phyloP scores from a whole-genome alignment of 768 basidiomycete genomes.

The Termitomyces eurrhizus region DNA sequence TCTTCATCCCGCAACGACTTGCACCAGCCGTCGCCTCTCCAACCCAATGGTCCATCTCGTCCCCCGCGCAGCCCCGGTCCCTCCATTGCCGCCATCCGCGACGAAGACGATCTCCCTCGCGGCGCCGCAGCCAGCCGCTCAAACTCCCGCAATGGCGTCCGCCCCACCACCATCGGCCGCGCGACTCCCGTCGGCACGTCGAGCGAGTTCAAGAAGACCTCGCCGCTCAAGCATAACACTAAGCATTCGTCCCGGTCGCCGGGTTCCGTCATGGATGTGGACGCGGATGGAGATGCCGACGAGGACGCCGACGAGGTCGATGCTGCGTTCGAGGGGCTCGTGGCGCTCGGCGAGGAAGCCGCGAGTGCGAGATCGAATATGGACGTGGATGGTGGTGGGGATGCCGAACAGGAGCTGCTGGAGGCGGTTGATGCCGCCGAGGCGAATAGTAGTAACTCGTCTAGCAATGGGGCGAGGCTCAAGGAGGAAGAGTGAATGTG shows the following conservation, averaged over 20 bases:
- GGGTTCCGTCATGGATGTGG: constrained; percentile 20
- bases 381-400: constrained; percentile 21
- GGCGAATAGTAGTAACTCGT: constrained; percentile 33
- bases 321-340: constrained; percentile 20
- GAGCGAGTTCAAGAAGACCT: background rate
- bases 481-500: constrained; percentile 17
- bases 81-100: background rate
- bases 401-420: constrained; percentile 44
- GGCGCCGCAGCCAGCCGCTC: constrained; percentile 4
- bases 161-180: background rate
- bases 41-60: constrained; percentile 3
- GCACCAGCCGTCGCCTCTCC: constrained; percentile 2
- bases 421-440: constrained; percentile 51
- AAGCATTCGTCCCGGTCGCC: constrained; percentile 13
- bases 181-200: background rate
- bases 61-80: constrained; percentile 13
- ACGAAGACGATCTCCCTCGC: background rate
- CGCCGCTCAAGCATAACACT: constrained; percentile 11
- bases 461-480: constrained; percentile 20
- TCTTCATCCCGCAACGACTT: constrained; percentile 6
- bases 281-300: constrained; percentile 29
- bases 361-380: constrained; percentile 5
- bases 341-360: constrained; percentile 11
- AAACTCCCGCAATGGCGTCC: constrained; percentile 8
- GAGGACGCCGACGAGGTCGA: constrained; percentile 35